A percentile compares a stretch with the other conserved stretches of the same genome.
Evolutionary conservation across 2,329 filamentous ascomycete genomes (phyloP).

Genomic region (Stachybotrys echinatus): DNA sequence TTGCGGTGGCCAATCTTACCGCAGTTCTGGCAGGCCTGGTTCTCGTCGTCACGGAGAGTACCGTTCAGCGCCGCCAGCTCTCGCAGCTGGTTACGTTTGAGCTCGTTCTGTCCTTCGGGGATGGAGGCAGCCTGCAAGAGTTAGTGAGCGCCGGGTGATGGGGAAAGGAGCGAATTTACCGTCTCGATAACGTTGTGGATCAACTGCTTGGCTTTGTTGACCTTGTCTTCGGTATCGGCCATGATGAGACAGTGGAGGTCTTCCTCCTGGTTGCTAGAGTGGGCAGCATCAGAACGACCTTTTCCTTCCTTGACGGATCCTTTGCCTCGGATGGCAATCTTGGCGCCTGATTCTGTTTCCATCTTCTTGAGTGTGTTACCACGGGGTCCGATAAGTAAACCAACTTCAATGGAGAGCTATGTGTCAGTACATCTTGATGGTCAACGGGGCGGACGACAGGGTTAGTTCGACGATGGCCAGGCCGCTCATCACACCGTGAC

Average conservation of each 20-base stretch:
- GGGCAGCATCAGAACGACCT: conserved; percentile 95
- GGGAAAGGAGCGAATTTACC: conserved; percentile 50
- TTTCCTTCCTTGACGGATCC: conserved; percentile 99
- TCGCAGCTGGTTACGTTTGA: conserved; percentile 97
- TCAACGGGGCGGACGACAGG: conserved; percentile 25
- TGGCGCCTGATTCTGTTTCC: conserved; percentile 94
- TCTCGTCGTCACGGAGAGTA: conserved; percentile 97
- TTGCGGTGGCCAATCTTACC: conserved; percentile 98
- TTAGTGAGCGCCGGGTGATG: conserved; percentile 14
- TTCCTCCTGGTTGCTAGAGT: conserved; percentile 99
- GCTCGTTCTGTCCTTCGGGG: conserved; percentile 95
- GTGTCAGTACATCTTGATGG: conserved; percentile 70
- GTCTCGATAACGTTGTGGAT: conserved; percentile 99
- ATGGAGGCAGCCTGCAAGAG: conserved; percentile 81
- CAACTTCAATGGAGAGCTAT: conserved; percentile 91
- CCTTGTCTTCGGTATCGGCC: conserved; percentile 99
- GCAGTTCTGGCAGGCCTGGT: conserved; percentile 98
- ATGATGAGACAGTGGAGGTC: conserved; percentile 98
- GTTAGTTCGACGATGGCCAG: conserved; percentile 28
- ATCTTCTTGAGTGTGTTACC: conserved; percentile 99
- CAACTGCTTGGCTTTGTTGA: conserved; percentile 97
- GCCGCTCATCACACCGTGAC: conserved; percentile 22
- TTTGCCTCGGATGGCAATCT: conserved; percentile 99
- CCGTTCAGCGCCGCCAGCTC: conserved; percentile 97
- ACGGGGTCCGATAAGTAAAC: conserved; percentile 99